Base-by-base conservation (phyloP, 306 rosid species). In the Cicer cuneatum region DNA sequence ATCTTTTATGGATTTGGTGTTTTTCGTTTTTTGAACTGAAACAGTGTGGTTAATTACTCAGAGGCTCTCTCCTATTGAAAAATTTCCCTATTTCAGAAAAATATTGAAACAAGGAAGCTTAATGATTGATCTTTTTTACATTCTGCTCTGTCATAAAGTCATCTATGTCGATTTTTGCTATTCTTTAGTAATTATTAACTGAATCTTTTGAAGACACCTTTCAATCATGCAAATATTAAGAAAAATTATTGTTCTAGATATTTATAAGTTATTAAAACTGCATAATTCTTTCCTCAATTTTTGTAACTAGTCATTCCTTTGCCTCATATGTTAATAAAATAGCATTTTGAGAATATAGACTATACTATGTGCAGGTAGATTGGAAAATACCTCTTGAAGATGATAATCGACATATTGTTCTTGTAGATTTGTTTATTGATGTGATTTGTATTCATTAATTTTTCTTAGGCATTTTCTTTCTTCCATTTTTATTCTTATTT, bases 351-450 rank as follows among this genome's bases (percentile, higher is more conserved):
- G 52, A 9, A 35, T 19, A 42, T 13, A 12, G 39, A 67, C 42
- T 45, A 45, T 5, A 29, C 5, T 43, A n/a, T 4, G 39, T 33
- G 35, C 60, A 16, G 43, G n/a, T 48, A 38, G 12, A 16, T 49
- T 47, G 71, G 10, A 6, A 16, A 48, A 53, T 49, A 53, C 29
- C 24, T 62, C 1, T 14, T 29, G 24, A 19, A 51, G 19, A 40
- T 76, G 67, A 46, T n/a, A 39, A 54, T 66, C 64, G 40, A 57
- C 46, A 29, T 41, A 33, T 18, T 56, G 8, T 54, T 46, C 52
- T 2, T 45, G 38, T 53, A 5, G 39, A 53, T 56, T 77, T 40
- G 8, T 38, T 58, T 12, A 16, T 13, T 3, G 38, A 69, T 53
- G 10, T 66, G 43, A 37, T 54, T 21, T 58, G 62, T 2, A 18